Evolutionary conservation across 345 rosid species (phyloP).

Genomic region (Corchorus olitorius): DNA sequence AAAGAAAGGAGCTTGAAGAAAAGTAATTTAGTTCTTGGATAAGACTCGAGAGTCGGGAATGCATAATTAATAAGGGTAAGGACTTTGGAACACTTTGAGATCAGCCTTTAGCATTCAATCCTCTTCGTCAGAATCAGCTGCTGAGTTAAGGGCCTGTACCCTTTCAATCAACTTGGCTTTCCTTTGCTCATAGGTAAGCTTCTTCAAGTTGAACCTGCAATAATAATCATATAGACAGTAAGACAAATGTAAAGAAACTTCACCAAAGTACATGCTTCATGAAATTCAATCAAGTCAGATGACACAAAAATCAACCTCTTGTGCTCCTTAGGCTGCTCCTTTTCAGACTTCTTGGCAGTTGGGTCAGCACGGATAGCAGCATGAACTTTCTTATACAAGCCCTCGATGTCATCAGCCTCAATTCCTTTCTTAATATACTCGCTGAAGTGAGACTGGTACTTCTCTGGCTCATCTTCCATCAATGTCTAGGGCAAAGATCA

Average conservation of each 20-base stretch:
- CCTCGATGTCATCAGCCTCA: slow-evolving; percentile 58
- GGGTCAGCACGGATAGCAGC: slow-evolving; percentile 84
- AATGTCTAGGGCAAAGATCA: slow-evolving; percentile 38
- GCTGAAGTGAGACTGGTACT: slow-evolving; percentile 64
- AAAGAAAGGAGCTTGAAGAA: slow-evolving; percentile 10
- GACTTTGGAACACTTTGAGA: background rate
- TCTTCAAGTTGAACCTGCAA: slow-evolving; percentile 78
- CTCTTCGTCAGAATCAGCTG: slow-evolving; percentile 48
- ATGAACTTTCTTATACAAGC: slow-evolving; percentile 65
- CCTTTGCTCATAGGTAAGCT: slow-evolving; percentile 78
- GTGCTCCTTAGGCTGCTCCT: slow-evolving; percentile 56
- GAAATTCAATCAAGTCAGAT: background rate
- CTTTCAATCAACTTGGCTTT: slow-evolving; percentile 76
- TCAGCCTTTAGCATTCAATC: slow-evolving; percentile 33
- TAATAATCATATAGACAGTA: background rate
- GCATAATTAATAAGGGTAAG: background rate
- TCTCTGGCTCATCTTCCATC: slow-evolving; percentile 70
- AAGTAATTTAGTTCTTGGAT: background rate
- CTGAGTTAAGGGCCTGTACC: slow-evolving; percentile 57
- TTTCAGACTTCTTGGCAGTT: slow-evolving; percentile 46
- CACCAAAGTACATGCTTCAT: background rate
- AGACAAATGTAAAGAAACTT: background rate
- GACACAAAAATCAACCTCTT: slow-evolving; percentile 43
- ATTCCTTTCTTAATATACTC: slow-evolving; percentile 59
- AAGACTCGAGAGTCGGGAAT: background rate